Evolutionary conservation across 208 protist species (phyloP).

Genomic region (Spongospora subterranea): DNA sequence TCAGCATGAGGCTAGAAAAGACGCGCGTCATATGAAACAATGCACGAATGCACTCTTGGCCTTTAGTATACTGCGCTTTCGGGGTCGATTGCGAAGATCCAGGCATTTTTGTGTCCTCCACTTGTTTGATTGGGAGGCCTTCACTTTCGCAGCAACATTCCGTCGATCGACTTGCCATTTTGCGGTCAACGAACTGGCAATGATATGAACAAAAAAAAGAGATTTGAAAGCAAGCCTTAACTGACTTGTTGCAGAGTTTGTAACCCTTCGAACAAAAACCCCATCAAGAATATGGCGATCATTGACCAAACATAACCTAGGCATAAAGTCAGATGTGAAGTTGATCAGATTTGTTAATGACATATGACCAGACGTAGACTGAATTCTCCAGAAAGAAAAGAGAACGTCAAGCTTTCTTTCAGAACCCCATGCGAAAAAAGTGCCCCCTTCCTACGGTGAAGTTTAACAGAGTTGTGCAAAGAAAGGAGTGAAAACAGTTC

Average conservation of each 20-base stretch:
- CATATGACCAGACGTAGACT: not conserved
- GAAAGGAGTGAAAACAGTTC: too few species aligned
- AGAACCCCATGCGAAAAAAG: not conserved
- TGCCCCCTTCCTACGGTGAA: too few species aligned
- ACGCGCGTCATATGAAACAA: not conserved
- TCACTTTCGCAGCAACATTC: too few species aligned
- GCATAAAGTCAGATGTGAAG: not conserved
- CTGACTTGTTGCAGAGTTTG: constrained; percentile 17
- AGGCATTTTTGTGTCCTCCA: not conserved
- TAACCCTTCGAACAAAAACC: constrained; percentile 34
- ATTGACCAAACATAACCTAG: not conserved
- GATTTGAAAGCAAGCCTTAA: not conserved
- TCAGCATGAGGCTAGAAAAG: constrained; percentile 16
- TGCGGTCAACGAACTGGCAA: too few species aligned
- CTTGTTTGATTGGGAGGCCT: too few species aligned
- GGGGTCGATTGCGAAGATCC: not conserved
- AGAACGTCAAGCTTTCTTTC: not conserved
- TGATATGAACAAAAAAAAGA: not conserved
- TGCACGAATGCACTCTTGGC: not conserved
- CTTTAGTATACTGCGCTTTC: not conserved
- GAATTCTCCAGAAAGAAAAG: constrained; percentile 16
- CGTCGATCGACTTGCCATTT: too few species aligned
- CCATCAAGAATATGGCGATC: constrained; percentile 4
- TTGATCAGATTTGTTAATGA: not conserved
- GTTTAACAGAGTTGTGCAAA: too few species aligned